Evolutionary conservation across 768 basidiomycete genomes (phyloP).

Genomic region (Cystofilobasidium bisporidii): DNA sequence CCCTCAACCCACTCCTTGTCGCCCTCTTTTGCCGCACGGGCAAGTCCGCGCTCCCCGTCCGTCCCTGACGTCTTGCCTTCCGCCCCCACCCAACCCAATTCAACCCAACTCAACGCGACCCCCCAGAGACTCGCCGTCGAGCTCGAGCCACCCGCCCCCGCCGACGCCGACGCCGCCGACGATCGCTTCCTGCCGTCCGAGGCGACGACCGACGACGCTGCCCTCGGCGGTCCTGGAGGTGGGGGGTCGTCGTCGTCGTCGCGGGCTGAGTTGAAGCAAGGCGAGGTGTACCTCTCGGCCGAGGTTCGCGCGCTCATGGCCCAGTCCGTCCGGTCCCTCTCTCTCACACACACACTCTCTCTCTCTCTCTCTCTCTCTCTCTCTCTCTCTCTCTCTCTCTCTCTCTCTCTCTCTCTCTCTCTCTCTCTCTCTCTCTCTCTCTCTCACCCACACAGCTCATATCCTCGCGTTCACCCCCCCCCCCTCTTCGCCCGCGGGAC

Average conservation of each 20-base stretch:
- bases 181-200: constrained; percentile 58
- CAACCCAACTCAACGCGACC: neutral
- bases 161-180: constrained; percentile 46
- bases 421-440: neutral
- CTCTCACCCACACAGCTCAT: neutral
- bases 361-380: constrained; percentile 19
- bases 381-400: neutral
- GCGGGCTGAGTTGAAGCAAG: too few species aligned
- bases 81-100: too few species aligned
- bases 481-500: neutral
- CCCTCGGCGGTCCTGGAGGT: too few species aligned
- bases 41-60: too few species aligned
- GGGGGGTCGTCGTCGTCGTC: too few species aligned
- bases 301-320: constrained; percentile 70
- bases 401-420: too few species aligned
- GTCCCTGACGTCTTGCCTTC: too few species aligned
- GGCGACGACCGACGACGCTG: neutral
- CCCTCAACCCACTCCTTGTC: too few species aligned
- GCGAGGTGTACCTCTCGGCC: constrained; percentile 57
- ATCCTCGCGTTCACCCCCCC: neutral
- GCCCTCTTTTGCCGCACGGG: too few species aligned
- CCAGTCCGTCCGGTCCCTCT: constrained; percentile 47
- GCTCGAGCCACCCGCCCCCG: neutral
- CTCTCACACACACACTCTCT: neutral
- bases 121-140: constrained; percentile 5